A percentile compares a stretch with the other conserved stretches of the same genome.
These are phyloP conservation scores for Diaporthe vaccinii DNA, from an alignment of 2,329 filamentous ascomycete genomes.

Conservation along the genomic window DNA sequence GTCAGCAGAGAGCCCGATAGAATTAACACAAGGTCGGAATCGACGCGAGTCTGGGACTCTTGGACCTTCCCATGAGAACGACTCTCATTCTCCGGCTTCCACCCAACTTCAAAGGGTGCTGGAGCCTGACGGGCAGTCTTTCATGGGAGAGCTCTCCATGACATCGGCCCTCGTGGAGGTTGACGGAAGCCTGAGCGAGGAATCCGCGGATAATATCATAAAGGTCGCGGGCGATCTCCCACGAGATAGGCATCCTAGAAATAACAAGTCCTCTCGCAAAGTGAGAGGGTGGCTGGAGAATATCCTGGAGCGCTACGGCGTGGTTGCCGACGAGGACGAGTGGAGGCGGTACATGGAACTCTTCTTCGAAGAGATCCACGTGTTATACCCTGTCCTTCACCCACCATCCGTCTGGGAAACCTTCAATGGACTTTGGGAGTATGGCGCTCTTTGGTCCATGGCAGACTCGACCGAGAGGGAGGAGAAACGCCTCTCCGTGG, in stretches of 20 bases:
- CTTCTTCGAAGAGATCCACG: slow-evolving; percentile 38
- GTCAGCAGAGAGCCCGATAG: not conserved
- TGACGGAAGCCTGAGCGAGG: slow-evolving; percentile 16
- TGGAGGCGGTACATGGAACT: slow-evolving; percentile 38
- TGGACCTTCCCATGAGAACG: not conserved
- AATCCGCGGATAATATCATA: not conserved
- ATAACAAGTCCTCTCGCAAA: slow-evolving; percentile 10
- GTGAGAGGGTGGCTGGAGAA: slow-evolving; percentile 36
- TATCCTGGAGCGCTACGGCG: slow-evolving; percentile 31
- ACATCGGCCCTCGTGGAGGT: slow-evolving; percentile 21
- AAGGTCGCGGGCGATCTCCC: not conserved
- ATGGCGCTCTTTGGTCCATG: slow-evolving; percentile 35
- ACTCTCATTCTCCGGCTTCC: not conserved
- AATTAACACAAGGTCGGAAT: not conserved
- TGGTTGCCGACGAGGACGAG: slow-evolving; percentile 34
- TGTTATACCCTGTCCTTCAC: slow-evolving; percentile 37
- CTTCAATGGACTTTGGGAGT: slow-evolving; percentile 39
- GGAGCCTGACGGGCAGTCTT: slow-evolving; percentile 38
- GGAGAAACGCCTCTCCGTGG: slow-evolving; percentile 36
- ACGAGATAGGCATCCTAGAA: not conserved
- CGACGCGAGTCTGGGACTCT: not conserved
- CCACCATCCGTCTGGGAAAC: slow-evolving; percentile 37
- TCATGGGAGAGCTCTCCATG: slow-evolving; percentile 39
- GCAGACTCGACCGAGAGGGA: slow-evolving; percentile 32
- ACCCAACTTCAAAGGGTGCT: slow-evolving; percentile 29